These are phyloP conservation scores for Naganishia cerealis DNA, from an alignment of 1,284 basidiomycete genomes.

Conservation along the genomic window DNA sequence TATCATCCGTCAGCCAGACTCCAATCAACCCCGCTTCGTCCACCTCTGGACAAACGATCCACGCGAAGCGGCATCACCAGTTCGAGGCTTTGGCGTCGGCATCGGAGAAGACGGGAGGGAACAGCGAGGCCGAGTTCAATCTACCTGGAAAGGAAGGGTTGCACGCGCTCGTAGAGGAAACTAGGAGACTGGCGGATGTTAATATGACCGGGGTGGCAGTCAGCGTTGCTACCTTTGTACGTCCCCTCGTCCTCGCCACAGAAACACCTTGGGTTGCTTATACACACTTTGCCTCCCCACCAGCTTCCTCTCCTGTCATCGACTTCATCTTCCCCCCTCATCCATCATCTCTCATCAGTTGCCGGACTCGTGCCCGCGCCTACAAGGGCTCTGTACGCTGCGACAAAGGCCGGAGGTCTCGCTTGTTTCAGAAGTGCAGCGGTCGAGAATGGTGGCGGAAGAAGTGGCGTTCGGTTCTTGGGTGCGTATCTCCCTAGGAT, in stretches of 20 bases:
- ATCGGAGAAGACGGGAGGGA: background rate
- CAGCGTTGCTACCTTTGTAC: slow-evolving; percentile 55
- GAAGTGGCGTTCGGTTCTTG: slow-evolving; percentile 52
- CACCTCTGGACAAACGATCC: background rate
- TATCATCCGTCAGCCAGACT: slow-evolving; percentile 1
- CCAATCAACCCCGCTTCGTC: background rate
- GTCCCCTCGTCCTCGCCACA: slow-evolving; percentile 29
- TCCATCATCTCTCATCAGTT: slow-evolving; percentile 76
- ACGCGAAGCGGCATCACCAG: slow-evolving; percentile 12
- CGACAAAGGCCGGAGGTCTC: slow-evolving; percentile 78
- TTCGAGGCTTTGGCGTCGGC: slow-evolving; percentile 12
- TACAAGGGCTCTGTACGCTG: slow-evolving; percentile 77
- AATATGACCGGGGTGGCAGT: slow-evolving; percentile 57
- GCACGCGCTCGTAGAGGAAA: slow-evolving; percentile 51
- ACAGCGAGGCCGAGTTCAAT: background rate
- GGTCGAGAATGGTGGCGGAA: slow-evolving; percentile 48
- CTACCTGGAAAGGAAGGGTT: slow-evolving; percentile 47
- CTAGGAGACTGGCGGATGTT: slow-evolving; percentile 51
- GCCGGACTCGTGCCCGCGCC: slow-evolving; percentile 81
- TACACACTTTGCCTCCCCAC: background rate
- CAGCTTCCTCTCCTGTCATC: slow-evolving; percentile 75
- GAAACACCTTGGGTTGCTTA: background rate
- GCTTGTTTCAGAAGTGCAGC: slow-evolving; percentile 75
- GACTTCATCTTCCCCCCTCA: slow-evolving; percentile 69
- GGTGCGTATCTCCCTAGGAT: slow-evolving; percentile 38